Evolutionary conservation across 768 basidiomycete genomes (phyloP).

Genomic region (Coprinopsis strossmayeri): DNA sequence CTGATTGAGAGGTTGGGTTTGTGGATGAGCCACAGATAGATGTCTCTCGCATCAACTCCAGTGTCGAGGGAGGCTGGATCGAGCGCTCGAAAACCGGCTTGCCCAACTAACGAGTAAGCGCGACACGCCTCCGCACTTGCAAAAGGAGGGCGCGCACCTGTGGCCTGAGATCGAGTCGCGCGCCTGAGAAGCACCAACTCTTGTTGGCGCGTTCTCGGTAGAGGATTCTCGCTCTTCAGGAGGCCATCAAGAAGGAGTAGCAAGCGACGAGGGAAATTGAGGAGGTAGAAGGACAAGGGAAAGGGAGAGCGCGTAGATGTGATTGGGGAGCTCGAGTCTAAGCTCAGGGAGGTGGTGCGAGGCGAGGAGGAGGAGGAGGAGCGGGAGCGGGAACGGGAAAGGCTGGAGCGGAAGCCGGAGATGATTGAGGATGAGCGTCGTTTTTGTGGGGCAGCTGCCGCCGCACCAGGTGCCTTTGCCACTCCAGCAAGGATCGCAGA

Average conservation of each 20-base stretch:
- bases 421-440: no score
- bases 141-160: constrained; percentile 75
- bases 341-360: constrained; percentile 32
- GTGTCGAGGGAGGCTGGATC: no score
- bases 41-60: no score
- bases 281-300: no score
- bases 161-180: constrained; percentile 80
- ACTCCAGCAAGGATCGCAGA: no score
- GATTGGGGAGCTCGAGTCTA: constrained; percentile 37
- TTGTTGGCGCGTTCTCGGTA: constrained; percentile 80
- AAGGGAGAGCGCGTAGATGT: constrained; percentile 40
- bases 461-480: no score
- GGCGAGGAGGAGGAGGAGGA: constrained; percentile 36
- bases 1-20: no score
- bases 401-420: constrained; percentile 51
- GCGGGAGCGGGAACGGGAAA: constrained; percentile 48
- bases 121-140: constrained; percentile 57
- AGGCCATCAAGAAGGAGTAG: constrained; percentile 77
- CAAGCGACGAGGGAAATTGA: constrained; percentile 44
- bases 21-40: no score
- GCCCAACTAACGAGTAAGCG: constrained; percentile 56
- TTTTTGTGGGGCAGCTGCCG: no score
- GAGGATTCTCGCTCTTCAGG: constrained; percentile 82
- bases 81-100: constrained; percentile 62
- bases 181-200: constrained; percentile 72